A percentile compares a stretch with the other conserved stretches of the same genome.
phyloP scores from a whole-genome alignment of 805 yeast species.

The Torulaspora maleeae region DNA sequence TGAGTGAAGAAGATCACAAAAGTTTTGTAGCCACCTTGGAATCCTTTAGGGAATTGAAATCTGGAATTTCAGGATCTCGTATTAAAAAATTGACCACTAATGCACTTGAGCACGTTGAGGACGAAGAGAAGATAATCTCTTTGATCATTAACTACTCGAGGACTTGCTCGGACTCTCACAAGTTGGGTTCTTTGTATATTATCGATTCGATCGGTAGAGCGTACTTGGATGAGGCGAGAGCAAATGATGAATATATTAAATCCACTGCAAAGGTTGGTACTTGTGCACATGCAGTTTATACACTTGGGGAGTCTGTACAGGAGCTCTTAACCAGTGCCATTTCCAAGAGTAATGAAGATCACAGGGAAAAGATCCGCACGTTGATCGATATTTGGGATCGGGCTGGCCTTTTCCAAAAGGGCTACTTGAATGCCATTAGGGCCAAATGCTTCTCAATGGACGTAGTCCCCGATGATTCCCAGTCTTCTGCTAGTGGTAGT shows the following conservation, averaged over 20 bases:
- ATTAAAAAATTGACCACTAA: slow-evolving; percentile 78
- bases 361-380: slow-evolving; percentile 70
- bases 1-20: slow-evolving; percentile 25
- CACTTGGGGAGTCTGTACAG: slow-evolving; percentile 60
- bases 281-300: slow-evolving; percentile 65
- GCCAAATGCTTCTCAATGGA: slow-evolving; percentile 47
- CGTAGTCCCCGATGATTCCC: slow-evolving; percentile 36
- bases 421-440: slow-evolving; percentile 51
- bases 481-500: slow-evolving; percentile 59
- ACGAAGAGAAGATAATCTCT: slow-evolving; percentile 28
- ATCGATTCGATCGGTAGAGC: slow-evolving; percentile 90
- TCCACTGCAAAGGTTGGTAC: slow-evolving; percentile 62
- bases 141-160: slow-evolving; percentile 47
- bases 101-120: slow-evolving; percentile 62
- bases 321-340: slow-evolving; percentile 60
- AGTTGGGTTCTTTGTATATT: slow-evolving; percentile 85
- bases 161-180: slow-evolving; percentile 71
- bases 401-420: slow-evolving; percentile 66
- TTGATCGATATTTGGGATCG: slow-evolving; percentile 90
- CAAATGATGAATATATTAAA: slow-evolving; percentile 45
- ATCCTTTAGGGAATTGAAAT: slow-evolving; percentile 50
- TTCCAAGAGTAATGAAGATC: slow-evolving; percentile 51
- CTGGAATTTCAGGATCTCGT: slow-evolving; percentile 95
- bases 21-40: slow-evolving; percentile 40
- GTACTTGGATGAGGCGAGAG: slow-evolving; percentile 68